phyloP scores from a whole-genome alignment of 768 basidiomycete species.

The Panus rudis region DNA sequence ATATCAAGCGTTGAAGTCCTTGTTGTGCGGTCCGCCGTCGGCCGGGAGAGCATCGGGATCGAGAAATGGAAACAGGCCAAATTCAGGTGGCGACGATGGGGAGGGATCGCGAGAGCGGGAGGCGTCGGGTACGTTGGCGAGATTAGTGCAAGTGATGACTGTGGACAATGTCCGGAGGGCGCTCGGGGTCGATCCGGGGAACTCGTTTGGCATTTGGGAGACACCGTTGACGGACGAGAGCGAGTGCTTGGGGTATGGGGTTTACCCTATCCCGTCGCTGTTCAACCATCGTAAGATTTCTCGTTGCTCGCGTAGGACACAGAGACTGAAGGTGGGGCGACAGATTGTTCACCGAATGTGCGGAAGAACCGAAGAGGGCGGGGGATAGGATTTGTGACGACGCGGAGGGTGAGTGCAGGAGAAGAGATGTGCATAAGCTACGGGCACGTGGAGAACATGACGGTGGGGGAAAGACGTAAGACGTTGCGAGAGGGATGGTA shows the following conservation, averaged over 20 bases:
- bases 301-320: neutral
- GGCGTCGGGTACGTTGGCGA: constrained; percentile 15
- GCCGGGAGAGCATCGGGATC: neutral
- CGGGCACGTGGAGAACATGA: constrained; percentile 32
- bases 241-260: constrained; percentile 56
- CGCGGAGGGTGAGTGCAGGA: constrained; percentile 34
- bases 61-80: neutral
- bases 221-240: constrained; percentile 33
- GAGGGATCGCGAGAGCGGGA: neutral
- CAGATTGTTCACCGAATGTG: constrained; percentile 50
- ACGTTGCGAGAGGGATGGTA: constrained; percentile 48
- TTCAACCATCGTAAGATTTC: constrained; percentile 56
- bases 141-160: constrained; percentile 29
- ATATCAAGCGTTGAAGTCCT: constrained; percentile 40
- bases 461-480: constrained; percentile 26
- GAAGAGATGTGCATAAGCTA: constrained; percentile 59
- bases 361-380: constrained; percentile 38
- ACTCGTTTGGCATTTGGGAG: constrained; percentile 67
- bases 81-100: neutral
- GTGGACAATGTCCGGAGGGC: constrained; percentile 43
- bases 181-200: constrained; percentile 54
- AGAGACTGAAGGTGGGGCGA: constrained; percentile 17
- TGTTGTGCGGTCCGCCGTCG: too few relatives aligned
- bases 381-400: constrained; percentile 41
- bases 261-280: constrained; percentile 55